These are phyloP conservation scores for Exidia glandulosa DNA, from an alignment of 768 basidiomycete genomes.

Conservation along the genomic window DNA sequence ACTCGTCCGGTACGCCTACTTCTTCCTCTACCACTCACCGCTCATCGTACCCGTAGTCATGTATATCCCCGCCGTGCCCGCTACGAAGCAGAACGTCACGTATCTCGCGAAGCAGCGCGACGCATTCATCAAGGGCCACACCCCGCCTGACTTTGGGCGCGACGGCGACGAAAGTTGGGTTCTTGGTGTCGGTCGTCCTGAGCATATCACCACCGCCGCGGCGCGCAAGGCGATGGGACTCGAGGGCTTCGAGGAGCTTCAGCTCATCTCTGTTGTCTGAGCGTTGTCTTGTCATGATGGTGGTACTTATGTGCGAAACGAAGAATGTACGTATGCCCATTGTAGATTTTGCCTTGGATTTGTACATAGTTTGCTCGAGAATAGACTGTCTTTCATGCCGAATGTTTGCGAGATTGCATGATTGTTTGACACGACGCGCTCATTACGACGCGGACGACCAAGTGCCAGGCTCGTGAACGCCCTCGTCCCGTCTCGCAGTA, in stretches of 20 bases:
- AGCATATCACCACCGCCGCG: conserved; percentile 20
- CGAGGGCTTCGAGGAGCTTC: neutral
- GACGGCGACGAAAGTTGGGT: conserved; percentile 30
- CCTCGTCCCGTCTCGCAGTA: too few species aligned
- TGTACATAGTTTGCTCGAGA: too few species aligned
- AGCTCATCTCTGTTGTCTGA: neutral
- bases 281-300: too few species aligned
- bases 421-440: too few species aligned
- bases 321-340: too few species aligned
- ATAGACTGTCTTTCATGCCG: too few species aligned
- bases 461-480: too few species aligned
- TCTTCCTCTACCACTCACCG: conserved; percentile 1
- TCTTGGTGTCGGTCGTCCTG: conserved; percentile 27
- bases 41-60: conserved; percentile 39
- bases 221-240: neutral
- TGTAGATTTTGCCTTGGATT: too few species aligned
- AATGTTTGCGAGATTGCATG: too few species aligned
- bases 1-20: too few species aligned
- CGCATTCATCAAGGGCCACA: conserved; percentile 44
- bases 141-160: conserved; percentile 63
- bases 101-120: conserved; percentile 56
- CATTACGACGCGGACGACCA: too few species aligned
- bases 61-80: conserved; percentile 67
- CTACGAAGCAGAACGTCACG: conserved; percentile 46
- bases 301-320: too few species aligned